Percentiles rank a stretch among this genome's conserved stretches.
phyloP scores from a whole-genome alignment of 352 stramenopile genomes.

The Globisporangium perplexum region DNA sequence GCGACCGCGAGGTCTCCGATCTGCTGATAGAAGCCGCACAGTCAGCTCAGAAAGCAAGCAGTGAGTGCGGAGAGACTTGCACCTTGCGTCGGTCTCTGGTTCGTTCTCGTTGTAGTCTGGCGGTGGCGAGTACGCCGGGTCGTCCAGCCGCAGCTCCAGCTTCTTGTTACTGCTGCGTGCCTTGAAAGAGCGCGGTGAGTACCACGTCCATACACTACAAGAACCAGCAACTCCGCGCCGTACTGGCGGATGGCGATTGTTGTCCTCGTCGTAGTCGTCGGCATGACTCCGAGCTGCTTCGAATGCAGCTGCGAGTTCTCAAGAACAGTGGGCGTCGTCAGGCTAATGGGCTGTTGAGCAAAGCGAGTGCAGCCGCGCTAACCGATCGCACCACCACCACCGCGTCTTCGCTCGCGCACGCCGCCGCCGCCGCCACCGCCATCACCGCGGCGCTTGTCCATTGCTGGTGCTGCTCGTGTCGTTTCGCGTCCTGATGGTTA shows the following conservation, averaged over 20 bases:
- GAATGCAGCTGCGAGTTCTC: too few species aligned
- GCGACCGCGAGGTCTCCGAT: constrained; percentile 11
- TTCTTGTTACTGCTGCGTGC: constrained; percentile 11
- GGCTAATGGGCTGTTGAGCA: neutral
- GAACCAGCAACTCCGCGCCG: neutral
- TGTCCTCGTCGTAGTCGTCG: constrained; percentile 17
- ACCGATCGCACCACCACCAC: too few species aligned
- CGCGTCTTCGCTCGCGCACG: constrained; percentile 6
- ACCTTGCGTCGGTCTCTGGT: constrained; percentile 19
- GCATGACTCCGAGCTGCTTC: constrained; percentile 1
- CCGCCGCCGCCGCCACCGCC: neutral
- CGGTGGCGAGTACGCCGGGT: constrained; percentile 26
- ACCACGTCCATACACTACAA: too few species aligned
- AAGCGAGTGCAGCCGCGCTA: too few species aligned
- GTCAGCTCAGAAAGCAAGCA: constrained; percentile 3
- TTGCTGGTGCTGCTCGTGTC: constrained; percentile 1
- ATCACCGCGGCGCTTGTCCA: constrained; percentile 8
- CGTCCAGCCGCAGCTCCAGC: constrained; percentile 37
- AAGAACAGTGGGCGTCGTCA: neutral
- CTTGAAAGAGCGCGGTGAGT: neutral
- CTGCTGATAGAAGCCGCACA: neutral
- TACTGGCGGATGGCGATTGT: constrained; percentile 6
- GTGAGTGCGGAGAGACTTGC: constrained; percentile 1
- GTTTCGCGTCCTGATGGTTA: constrained; percentile 8
- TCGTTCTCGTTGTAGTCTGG: constrained; percentile 35